These are phyloP conservation scores for Mycena vitilis DNA, from an alignment of 768 basidiomycete genomes.

Conservation along the genomic window DNA sequence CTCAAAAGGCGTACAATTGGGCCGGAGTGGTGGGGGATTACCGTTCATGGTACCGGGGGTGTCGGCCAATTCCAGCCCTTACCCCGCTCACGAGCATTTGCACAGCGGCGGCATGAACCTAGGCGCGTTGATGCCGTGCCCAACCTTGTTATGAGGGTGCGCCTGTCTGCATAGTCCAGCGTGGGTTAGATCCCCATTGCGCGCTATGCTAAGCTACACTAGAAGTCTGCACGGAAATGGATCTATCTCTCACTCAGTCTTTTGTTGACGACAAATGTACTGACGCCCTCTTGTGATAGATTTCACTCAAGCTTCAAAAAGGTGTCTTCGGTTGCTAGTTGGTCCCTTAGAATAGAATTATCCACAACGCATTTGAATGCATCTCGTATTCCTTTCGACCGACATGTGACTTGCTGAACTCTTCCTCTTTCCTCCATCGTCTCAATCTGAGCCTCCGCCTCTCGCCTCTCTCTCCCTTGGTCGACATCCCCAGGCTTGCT, in stretches of 20 bases:
- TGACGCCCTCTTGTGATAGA: not conserved
- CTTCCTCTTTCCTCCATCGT: no score
- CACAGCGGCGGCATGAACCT: not conserved
- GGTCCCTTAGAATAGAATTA: no score
- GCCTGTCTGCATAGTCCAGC: not conserved
- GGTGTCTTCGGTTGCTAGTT: no score
- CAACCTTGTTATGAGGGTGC: not conserved
- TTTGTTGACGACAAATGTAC: constrained; percentile 10
- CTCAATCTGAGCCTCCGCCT: no score
- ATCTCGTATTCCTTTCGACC: no score
- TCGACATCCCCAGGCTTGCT: no score
- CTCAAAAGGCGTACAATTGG: not conserved
- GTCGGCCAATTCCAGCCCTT: not conserved
- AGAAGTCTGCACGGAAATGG: not conserved
- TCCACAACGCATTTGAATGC: no score
- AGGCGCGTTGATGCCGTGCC: not conserved
- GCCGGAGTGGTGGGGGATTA: not conserved
- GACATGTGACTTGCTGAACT: no score
- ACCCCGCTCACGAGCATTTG: not conserved
- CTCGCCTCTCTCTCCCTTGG: no score
- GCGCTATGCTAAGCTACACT: not conserved
- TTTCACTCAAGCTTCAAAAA: no score
- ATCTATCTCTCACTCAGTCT: constrained; percentile 1
- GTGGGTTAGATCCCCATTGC: constrained; percentile 2
- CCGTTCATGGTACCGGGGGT: not conserved